A percentile compares a stretch with the other conserved stretches of the same genome.
Evolutionary conservation across 768 basidiomycete genomes (phyloP).

Genomic region (Lentinula guzmanii): DNA sequence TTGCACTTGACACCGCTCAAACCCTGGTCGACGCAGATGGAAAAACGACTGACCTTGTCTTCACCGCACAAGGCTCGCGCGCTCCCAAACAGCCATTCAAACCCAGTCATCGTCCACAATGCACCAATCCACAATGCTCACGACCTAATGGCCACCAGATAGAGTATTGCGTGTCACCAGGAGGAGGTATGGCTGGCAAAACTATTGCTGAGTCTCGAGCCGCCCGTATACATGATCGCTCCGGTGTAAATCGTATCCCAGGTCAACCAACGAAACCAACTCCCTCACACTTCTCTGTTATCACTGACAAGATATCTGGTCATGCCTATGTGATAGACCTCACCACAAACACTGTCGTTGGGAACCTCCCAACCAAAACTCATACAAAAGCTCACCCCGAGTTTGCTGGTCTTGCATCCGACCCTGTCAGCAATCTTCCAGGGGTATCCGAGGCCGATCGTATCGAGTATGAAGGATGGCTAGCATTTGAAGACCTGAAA

Average conservation of each 20-base stretch:
- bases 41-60: not conserved
- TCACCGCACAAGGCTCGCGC: not conserved
- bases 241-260: not conserved
- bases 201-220: constrained; percentile 1
- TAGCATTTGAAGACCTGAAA: too few relatives aligned
- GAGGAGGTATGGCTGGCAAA: constrained; percentile 9
- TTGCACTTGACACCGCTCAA: not conserved
- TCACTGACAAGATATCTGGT: not conserved
- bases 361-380: not conserved
- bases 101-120: not conserved
- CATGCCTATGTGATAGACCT: not conserved
- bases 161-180: not conserved
- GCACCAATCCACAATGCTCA: not conserved
- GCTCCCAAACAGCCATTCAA: not conserved
- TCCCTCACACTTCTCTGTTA: not conserved
- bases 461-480: too few relatives aligned
- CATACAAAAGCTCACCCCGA: too few relatives aligned
- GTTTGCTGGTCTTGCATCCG: too few relatives aligned
- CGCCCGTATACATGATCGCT: not conserved
- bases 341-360: not conserved
- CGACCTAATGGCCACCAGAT: not conserved
- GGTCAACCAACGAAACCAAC: not conserved
- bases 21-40: constrained; percentile 8
- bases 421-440: too few relatives aligned
- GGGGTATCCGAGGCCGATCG: too few relatives aligned